phyloP scores from a whole-genome alignment of 2,329 filamentous ascomycete species.

The Trichoderma arundinaceum region DNA sequence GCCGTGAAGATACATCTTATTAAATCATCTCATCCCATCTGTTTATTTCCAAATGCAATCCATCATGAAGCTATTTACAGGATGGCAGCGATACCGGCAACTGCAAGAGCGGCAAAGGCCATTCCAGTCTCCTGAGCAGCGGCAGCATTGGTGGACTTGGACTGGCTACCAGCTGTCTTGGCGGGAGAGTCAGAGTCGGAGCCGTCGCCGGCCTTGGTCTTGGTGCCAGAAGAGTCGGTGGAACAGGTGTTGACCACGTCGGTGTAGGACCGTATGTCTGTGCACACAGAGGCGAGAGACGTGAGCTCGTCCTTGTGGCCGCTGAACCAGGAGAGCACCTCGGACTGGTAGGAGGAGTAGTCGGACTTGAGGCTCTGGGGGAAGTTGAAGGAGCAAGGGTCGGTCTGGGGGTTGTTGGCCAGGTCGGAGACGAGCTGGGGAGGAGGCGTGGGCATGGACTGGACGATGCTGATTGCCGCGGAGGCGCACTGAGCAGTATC shows the following conservation, averaged over 20 bases:
- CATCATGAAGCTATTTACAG: constrained; percentile 36
- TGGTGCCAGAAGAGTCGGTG: constrained; percentile 26
- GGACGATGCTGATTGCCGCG: constrained; percentile 37
- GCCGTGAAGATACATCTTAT: not conserved
- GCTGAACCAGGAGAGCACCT: constrained; percentile 42
- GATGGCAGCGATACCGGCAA: constrained; percentile 40
- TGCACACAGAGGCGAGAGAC: constrained; percentile 40
- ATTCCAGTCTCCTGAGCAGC: constrained; percentile 39
- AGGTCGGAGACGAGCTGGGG: constrained; percentile 40
- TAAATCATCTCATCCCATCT: not conserved
- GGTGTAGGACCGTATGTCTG: constrained; percentile 35
- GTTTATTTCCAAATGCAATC: not conserved
- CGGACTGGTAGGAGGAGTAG: constrained; percentile 43
- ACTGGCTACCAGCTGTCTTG: not conserved
- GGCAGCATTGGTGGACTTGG: constrained; percentile 21
- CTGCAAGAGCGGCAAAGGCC: constrained; percentile 42
- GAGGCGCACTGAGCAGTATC: constrained; percentile 36
- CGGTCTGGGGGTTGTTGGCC: constrained; percentile 37
- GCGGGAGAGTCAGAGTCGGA: not conserved
- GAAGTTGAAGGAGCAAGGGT: constrained; percentile 43
- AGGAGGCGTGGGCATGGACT: constrained; percentile 42
- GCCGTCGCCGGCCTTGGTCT: not conserved
- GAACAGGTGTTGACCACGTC: constrained; percentile 38
- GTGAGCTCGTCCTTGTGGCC: constrained; percentile 39
- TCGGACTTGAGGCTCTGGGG: constrained; percentile 42